Percentiles rank a stretch among this genome's conserved stretches.
These are phyloP conservation scores for Phytophthora pistaciae DNA, from an alignment of 352 stramenopile species.

Conservation along the genomic window DNA sequence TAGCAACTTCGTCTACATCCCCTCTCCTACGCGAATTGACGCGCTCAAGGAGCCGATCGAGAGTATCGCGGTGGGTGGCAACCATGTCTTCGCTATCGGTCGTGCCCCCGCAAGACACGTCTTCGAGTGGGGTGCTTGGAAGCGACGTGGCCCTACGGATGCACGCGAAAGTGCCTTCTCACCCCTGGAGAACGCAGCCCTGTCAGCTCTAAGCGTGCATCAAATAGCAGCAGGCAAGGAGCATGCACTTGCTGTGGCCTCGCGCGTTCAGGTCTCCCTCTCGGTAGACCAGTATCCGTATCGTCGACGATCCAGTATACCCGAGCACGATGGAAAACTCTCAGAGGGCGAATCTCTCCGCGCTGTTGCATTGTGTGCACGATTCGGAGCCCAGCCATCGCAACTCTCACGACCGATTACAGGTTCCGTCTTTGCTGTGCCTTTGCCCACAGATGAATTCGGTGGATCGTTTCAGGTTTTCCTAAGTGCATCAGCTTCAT, in stretches of 20 bases:
- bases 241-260: slow-evolving; percentile 62
- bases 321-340: slow-evolving; percentile 13
- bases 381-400: slow-evolving; percentile 58
- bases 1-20: slow-evolving; percentile 82
- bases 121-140: slow-evolving; percentile 79
- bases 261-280: slow-evolving; percentile 58
- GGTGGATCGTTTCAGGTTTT: slow-evolving; percentile 1
- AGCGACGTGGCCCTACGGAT: slow-evolving; percentile 51
- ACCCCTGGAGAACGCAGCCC: slow-evolving; percentile 51
- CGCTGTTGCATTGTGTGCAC: slow-evolving; percentile 53
- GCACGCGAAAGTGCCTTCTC: slow-evolving; percentile 63
- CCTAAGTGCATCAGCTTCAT: slow-evolving; percentile 3
- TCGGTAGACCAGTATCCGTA: slow-evolving; percentile 47
- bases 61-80: slow-evolving; percentile 63
- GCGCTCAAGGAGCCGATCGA: slow-evolving; percentile 67
- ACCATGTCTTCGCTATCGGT: slow-evolving; percentile 75
- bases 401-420: slow-evolving; percentile 51
- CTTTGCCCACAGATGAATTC: slow-evolving; percentile 22
- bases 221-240: slow-evolving; percentile 66
- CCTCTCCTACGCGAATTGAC: slow-evolving; percentile 65
- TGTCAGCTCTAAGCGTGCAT: slow-evolving; percentile 59
- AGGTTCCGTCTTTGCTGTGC: slow-evolving; percentile 40
- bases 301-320: slow-evolving; percentile 12
- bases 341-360: slow-evolving; percentile 36
- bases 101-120: slow-evolving; percentile 41